Conservation (phyloP, 2,329 filamentous ascomycete genomes). For the Aureobasidium pullulans region DNA sequence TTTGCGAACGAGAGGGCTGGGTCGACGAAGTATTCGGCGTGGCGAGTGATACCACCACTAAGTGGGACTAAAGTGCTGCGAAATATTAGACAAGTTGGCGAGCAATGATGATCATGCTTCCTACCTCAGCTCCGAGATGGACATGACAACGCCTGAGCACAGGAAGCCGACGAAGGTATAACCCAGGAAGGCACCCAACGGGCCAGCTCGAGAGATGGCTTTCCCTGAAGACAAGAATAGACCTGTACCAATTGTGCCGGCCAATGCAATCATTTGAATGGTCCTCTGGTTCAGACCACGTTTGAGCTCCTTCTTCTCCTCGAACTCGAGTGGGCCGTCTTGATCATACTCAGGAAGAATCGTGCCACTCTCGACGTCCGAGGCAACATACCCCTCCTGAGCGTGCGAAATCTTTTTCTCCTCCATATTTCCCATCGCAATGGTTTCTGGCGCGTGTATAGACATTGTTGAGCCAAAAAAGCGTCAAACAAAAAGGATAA, state of each 20-base stretch:
- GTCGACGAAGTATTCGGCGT: conserved; percentile 67
- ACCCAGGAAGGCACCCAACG: not conserved
- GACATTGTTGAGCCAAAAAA: not conserved
- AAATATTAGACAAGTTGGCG: not conserved
- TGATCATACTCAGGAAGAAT: not conserved
- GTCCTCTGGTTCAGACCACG: conserved; percentile 47
- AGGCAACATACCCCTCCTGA: not conserved
- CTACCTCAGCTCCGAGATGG: conserved; percentile 54
- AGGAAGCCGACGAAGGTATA: conserved; percentile 2
- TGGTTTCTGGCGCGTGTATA: not conserved
- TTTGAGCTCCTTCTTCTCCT: conserved; percentile 8
- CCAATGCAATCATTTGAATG: conserved; percentile 60
- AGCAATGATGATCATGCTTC: too few species aligned
- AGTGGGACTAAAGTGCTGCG: conserved; percentile 64
- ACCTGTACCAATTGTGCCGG: conserved; percentile 36
- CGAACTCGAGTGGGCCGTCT: not conserved
- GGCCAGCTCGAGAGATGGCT: not conserved
- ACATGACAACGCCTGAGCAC: conserved; percentile 43
- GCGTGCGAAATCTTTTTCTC: not conserved
- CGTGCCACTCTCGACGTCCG: not conserved
- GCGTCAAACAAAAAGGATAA: not conserved
- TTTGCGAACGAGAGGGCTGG: conserved; percentile 67
- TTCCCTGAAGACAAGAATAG: conserved; percentile 2
- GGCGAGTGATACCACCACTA: conserved; percentile 67
- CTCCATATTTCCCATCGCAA: not conserved